Evolutionary conservation across 2,329 filamentous ascomycete species (phyloP).

Genomic region (Fusarium sacchari): DNA sequence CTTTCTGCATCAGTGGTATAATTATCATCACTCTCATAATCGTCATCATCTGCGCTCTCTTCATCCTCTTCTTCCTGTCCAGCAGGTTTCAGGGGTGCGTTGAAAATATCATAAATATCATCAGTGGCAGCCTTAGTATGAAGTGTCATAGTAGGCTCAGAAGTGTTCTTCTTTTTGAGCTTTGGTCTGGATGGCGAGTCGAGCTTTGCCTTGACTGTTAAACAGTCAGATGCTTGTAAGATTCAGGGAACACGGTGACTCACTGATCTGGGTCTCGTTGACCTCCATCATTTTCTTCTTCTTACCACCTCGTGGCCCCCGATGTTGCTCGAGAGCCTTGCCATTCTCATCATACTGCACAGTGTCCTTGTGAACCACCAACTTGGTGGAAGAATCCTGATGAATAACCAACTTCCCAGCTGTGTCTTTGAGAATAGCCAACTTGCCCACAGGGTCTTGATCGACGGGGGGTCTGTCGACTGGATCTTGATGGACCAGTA

Average conservation of each 20-base stretch:
- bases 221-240: slow-evolving; percentile 43
- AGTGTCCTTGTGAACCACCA: slow-evolving; percentile 42
- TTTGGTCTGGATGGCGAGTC: slow-evolving; percentile 90
- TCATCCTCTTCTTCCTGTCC: slow-evolving; percentile 46
- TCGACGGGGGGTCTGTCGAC: slow-evolving; percentile 19
- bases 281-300: slow-evolving; percentile 86
- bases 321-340: slow-evolving; percentile 55
- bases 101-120: slow-evolving; percentile 98
- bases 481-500: slow-evolving; percentile 44
- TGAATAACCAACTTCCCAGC: slow-evolving; percentile 19
- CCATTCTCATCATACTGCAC: slow-evolving; percentile 70
- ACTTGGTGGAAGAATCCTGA: slow-evolving; percentile 38
- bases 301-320: slow-evolving; percentile 61
- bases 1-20: slow-evolving; percentile 90
- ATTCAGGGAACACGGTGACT: slow-evolving; percentile 48
- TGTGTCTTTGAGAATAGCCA: slow-evolving; percentile 19
- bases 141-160: slow-evolving; percentile 97
- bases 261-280: slow-evolving; percentile 93
- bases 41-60: slow-evolving; percentile 68
- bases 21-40: slow-evolving; percentile 77
- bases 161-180: slow-evolving; percentile 76
- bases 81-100: slow-evolving; percentile 69
- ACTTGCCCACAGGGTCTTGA: slow-evolving; percentile 28
- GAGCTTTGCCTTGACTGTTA: slow-evolving; percentile 86
- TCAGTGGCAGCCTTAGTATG: slow-evolving; percentile 95